A percentile compares a stretch with the other conserved stretches of the same genome.
These are phyloP conservation scores for Puccinia hordei DNA, from an alignment of 1,284 basidiomycete species.

Conservation along the genomic window DNA sequence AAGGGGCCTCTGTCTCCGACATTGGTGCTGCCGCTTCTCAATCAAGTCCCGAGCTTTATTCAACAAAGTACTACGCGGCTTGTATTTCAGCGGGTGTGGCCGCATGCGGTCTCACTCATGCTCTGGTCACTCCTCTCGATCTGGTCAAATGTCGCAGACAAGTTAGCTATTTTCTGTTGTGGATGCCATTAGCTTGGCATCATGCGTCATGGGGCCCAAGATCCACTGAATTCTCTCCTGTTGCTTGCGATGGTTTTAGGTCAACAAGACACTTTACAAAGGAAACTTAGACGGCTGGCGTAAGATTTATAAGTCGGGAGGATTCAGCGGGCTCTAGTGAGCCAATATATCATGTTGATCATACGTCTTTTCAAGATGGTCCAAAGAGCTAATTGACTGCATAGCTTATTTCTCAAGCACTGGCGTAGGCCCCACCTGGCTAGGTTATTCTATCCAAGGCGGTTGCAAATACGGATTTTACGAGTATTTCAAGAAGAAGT, in stretches of 20 bases:
- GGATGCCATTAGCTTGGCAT: background rate
- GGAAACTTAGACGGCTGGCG: constrained; percentile 58
- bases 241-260: constrained; percentile 45
- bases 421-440: constrained; percentile 57
- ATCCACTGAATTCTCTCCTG: background rate
- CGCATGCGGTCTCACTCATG: constrained; percentile 59
- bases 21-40: constrained; percentile 52
- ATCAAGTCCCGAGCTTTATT: constrained; percentile 57
- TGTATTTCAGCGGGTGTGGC: constrained; percentile 57
- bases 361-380: background rate
- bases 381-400: background rate
- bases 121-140: constrained; percentile 59
- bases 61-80: constrained; percentile 57
- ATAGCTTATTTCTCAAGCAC: constrained; percentile 52
- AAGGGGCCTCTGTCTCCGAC: constrained; percentile 50
- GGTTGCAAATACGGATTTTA: constrained; percentile 59
- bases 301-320: constrained; percentile 57
- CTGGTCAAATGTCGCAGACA: constrained; percentile 59
- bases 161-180: constrained; percentile 39
- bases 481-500: constrained; percentile 56
- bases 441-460: constrained; percentile 59
- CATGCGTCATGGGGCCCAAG: background rate
- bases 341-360: background rate
- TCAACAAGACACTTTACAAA: constrained; percentile 58
- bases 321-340: constrained; percentile 57